Conservation (phyloP, 148 eudicot species). For the Linanthus parryae region DNA sequence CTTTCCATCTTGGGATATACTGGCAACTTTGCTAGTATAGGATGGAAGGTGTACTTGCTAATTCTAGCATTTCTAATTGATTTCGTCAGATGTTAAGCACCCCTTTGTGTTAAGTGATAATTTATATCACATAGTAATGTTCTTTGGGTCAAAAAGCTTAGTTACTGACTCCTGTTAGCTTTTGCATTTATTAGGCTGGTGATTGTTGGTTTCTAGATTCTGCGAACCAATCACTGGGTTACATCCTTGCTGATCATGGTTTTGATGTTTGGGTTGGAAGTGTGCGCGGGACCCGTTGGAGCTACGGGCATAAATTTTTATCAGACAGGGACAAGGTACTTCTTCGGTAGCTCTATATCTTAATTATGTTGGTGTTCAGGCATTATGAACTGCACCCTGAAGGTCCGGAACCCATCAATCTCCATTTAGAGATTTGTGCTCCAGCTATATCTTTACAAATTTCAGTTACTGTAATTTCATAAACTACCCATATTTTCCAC, state of each 20-base stretch:
- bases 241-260: slow-evolving; percentile 75
- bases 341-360: background rate
- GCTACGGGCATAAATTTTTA: slow-evolving; percentile 75
- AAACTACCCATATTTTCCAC: too few relatives aligned
- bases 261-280: slow-evolving; percentile 94
- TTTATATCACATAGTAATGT: background rate
- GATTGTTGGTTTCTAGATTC: slow-evolving; percentile 88
- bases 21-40: too few relatives aligned
- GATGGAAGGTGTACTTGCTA: too few relatives aligned
- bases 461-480: too few relatives aligned
- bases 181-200: slow-evolving; percentile 47
- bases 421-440: too few relatives aligned
- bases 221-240: slow-evolving; percentile 70
- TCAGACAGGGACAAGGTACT: slow-evolving; percentile 66
- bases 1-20: too few relatives aligned
- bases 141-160: background rate
- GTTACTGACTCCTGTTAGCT: background rate
- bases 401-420: too few relatives aligned
- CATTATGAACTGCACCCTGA: too few relatives aligned
- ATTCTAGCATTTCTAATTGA: background rate
- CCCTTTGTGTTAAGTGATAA: background rate
- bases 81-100: too few relatives aligned
- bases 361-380: background rate
- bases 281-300: slow-evolving; percentile 92
- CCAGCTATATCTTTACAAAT: too few relatives aligned